Evolutionary conservation across 2,329 filamentous ascomycete genomes (phyloP).

Genomic region (Sporothrix luriei): DNA sequence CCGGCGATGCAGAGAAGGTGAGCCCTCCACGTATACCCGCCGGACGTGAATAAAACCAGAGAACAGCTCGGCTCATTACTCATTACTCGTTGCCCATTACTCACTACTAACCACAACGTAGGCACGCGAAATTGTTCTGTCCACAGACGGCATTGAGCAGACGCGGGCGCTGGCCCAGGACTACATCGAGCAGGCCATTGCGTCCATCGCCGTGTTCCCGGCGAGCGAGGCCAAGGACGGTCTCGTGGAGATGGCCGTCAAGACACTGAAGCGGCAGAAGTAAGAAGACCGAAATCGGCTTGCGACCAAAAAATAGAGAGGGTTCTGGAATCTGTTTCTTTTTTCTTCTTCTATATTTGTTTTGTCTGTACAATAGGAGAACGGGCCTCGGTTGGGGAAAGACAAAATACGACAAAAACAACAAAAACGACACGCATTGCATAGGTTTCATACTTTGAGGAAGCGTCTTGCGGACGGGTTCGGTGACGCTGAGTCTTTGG

Average conservation of each 20-base stretch:
- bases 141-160: slow-evolving; percentile 86
- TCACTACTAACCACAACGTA: slow-evolving; percentile 44
- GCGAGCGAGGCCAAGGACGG: slow-evolving; percentile 94
- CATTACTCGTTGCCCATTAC: neutral
- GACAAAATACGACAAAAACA: neutral
- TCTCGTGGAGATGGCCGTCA: slow-evolving; percentile 88
- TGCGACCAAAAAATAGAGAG: neutral
- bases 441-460: neutral
- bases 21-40: slow-evolving; percentile 42
- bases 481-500: too few species aligned
- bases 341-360: too few species aligned
- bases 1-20: slow-evolving; percentile 85
- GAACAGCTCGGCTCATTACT: too few species aligned
- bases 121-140: slow-evolving; percentile 82
- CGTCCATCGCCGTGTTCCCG: slow-evolving; percentile 81
- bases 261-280: slow-evolving; percentile 86
- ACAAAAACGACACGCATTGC: slow-evolving; percentile 14
- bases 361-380: slow-evolving; percentile 22
- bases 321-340: neutral
- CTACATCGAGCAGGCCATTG: slow-evolving; percentile 84
- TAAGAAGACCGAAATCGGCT: slow-evolving; percentile 44
- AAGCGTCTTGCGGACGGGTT: neutral
- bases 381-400: neutral
- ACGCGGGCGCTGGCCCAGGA: slow-evolving; percentile 87
- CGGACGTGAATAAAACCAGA: too few species aligned